Evolutionary conservation across 2,329 filamentous ascomycete genomes (phyloP).

Genomic region (Aspergillus tubingensis): DNA sequence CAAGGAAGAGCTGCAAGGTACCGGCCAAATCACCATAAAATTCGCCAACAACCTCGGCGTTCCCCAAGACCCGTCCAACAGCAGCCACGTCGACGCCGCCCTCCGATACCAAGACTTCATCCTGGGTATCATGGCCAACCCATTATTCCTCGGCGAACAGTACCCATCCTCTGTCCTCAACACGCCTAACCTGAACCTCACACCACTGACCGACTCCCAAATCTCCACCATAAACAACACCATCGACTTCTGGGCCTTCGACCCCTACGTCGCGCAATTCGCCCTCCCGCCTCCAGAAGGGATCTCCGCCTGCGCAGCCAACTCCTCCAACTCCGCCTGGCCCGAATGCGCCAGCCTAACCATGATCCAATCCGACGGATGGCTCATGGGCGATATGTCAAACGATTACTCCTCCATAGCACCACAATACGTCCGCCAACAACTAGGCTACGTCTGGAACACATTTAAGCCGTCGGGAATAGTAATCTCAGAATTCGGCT

Average conservation of each 20-base stretch:
- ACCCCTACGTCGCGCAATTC: conserved; percentile 60
- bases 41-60: conserved; percentile 57
- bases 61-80: conserved; percentile 39
- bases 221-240: conserved; percentile 54
- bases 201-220: conserved; percentile 50
- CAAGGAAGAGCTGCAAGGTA: conserved; percentile 48
- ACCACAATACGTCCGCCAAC: conserved; percentile 48
- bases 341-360: conserved; percentile 58
- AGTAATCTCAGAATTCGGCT: conserved; percentile 58
- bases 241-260: conserved; percentile 59
- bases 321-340: conserved; percentile 47
- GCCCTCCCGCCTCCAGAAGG: conserved; percentile 52
- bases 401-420: conserved; percentile 61
- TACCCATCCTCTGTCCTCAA: conserved; percentile 47
- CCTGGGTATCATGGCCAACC: conserved; percentile 47
- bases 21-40: conserved; percentile 42
- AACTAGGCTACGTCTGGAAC: conserved; percentile 62
- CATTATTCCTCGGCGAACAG: conserved; percentile 48
- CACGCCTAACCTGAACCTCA: conserved; percentile 45
- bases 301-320: conserved; percentile 51
- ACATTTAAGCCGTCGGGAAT: conserved; percentile 54
- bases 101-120: conserved; percentile 81
- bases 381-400: conserved; percentile 61
- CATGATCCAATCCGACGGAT: conserved; percentile 52
- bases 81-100: conserved; percentile 77